These are phyloP conservation scores for Phyllosticta ampelicida DNA, from an alignment of 2,329 filamentous ascomycete genomes.

Conservation along the genomic window DNA sequence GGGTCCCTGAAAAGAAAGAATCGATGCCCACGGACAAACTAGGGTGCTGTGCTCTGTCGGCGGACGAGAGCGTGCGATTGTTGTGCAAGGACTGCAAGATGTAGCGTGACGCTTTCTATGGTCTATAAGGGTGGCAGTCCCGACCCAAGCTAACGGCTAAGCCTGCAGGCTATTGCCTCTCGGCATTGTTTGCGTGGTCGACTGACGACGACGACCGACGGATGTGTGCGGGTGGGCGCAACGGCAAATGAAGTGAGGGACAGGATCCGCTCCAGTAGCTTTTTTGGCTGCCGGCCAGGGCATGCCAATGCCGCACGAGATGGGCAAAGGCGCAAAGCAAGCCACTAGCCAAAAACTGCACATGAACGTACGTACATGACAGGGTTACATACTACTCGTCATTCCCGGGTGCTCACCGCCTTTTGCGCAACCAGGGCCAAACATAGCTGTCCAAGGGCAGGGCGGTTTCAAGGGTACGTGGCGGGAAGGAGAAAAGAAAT, in stretches of 20 bases:
- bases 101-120: neutral
- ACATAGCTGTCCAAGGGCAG: neutral
- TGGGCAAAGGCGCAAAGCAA: neutral
- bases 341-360: neutral
- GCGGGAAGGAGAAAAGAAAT: neutral
- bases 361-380: neutral
- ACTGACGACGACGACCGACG: too few species aligned
- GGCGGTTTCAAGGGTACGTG: too few species aligned
- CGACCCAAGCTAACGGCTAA: neutral
- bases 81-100: neutral
- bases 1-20: too few species aligned
- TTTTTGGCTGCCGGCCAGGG: neutral
- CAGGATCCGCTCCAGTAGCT: neutral
- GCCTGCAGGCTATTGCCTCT: neutral
- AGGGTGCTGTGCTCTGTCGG: neutral
- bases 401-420: neutral
- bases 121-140: neutral
- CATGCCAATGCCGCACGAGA: neutral
- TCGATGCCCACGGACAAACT: neutral
- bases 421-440: neutral
- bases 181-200: too few species aligned
- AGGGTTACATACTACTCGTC: neutral
- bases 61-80: neutral
- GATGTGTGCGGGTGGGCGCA: too few species aligned
- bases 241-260: neutral